Evolutionary conservation across 495 filamentous ascomycete species (phyloP).

Genomic region (Massariosphaeria phaeospora): DNA sequence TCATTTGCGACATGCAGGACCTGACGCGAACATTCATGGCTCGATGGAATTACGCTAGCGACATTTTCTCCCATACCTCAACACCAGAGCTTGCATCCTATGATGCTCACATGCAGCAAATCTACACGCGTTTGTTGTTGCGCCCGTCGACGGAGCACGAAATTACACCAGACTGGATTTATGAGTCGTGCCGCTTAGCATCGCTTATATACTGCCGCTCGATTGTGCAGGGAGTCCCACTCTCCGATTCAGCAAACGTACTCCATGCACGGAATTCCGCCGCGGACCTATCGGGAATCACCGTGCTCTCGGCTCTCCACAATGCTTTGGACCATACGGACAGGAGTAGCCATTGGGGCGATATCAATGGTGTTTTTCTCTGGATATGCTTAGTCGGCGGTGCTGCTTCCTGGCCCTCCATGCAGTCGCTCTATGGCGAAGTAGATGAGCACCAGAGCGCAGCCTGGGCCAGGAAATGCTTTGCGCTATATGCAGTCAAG

Average conservation of each 20-base stretch:
- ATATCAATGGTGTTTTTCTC: constrained; percentile 22
- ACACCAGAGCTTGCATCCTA: constrained; percentile 12
- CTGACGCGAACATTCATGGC: constrained; percentile 22
- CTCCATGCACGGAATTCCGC: constrained; percentile 17
- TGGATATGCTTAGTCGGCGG: constrained; percentile 27
- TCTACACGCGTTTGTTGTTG: constrained; percentile 13
- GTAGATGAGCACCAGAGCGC: neutral
- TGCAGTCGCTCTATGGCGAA: constrained; percentile 6
- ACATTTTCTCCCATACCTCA: neutral
- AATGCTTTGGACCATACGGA: constrained; percentile 23
- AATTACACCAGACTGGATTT: constrained; percentile 22
- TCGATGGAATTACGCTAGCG: constrained; percentile 19
- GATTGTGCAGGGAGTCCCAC: constrained; percentile 23
- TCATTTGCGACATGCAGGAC: constrained; percentile 26
- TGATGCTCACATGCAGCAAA: constrained; percentile 23
- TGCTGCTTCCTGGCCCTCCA: constrained; percentile 8
- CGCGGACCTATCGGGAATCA: neutral
- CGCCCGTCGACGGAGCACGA: constrained; percentile 9
- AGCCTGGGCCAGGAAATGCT: constrained; percentile 24
- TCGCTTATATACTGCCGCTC: constrained; percentile 29
- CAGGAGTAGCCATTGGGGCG: constrained; percentile 15
- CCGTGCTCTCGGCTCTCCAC: constrained; percentile 17
- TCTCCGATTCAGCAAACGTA: constrained; percentile 22
- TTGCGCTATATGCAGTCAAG: constrained; percentile 24
- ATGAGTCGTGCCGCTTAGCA: constrained; percentile 27